phyloP scores from a whole-genome alignment of 2,329 filamentous ascomycete species.

The Fusarium humuli region DNA sequence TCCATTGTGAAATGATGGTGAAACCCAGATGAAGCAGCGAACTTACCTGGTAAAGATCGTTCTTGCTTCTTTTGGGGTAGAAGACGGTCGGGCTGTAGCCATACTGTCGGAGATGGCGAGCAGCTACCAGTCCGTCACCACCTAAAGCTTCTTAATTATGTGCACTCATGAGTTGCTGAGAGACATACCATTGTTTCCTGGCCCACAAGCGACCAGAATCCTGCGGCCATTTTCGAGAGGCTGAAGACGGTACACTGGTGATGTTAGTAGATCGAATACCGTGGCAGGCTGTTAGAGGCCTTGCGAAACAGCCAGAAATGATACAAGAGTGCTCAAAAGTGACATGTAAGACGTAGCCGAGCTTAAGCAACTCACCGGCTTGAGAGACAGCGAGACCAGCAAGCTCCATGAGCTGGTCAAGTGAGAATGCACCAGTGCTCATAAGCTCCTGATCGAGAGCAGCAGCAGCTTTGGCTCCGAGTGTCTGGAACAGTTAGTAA shows the following conservation, averaged over 20 bases:
- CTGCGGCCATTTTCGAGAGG: slow-evolving; percentile 77
- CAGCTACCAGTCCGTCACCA: slow-evolving; percentile 93
- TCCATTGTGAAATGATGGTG: slow-evolving; percentile 17
- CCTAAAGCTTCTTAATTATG: slow-evolving; percentile 56
- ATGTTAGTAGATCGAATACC: slow-evolving; percentile 1
- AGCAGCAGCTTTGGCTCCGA: slow-evolving; percentile 87
- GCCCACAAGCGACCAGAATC: slow-evolving; percentile 90
- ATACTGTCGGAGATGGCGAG: slow-evolving; percentile 90
- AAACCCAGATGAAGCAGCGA: slow-evolving; percentile 51
- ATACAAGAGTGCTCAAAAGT: background rate
- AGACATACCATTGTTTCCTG: slow-evolving; percentile 75
- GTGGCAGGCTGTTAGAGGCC: background rate
- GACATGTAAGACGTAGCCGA: background rate
- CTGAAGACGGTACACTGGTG: slow-evolving; percentile 84
- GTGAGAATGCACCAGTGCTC: slow-evolving; percentile 86
- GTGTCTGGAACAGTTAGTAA: slow-evolving; percentile 67
- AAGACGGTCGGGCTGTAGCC: slow-evolving; percentile 91
- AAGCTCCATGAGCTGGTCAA: slow-evolving; percentile 97
- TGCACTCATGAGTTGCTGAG: background rate
- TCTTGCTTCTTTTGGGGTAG: slow-evolving; percentile 92
- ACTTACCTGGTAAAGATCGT: slow-evolving; percentile 84
- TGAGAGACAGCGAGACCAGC: slow-evolving; percentile 94
- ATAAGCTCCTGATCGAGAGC: slow-evolving; percentile 95
- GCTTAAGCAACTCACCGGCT: slow-evolving; percentile 68
- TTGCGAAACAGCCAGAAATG: background rate